Conservation (phyloP, 2,329 filamentous ascomycete species). For the Pseudogymnoascus sp. region DNA sequence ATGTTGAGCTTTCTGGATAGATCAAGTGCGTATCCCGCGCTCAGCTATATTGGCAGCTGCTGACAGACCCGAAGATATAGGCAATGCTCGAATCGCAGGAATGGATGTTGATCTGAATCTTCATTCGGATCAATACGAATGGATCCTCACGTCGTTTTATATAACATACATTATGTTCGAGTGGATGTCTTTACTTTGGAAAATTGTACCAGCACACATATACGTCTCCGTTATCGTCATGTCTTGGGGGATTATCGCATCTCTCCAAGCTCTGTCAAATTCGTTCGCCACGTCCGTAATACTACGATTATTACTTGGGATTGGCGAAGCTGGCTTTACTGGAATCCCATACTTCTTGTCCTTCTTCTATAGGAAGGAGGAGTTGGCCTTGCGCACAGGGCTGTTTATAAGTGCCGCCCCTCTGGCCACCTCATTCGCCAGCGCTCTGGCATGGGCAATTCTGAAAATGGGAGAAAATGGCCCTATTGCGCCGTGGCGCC, state of each 20-base stretch:
- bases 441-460: slow-evolving; percentile 71
- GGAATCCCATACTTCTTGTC: slow-evolving; percentile 57
- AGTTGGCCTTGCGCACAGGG: slow-evolving; percentile 77
- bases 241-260: slow-evolving; percentile 73
- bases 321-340: slow-evolving; percentile 58
- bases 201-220: slow-evolving; percentile 51
- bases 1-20: slow-evolving; percentile 80
- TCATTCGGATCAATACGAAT: slow-evolving; percentile 47
- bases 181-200: slow-evolving; percentile 58
- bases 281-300: slow-evolving; percentile 54
- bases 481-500: slow-evolving; percentile 75
- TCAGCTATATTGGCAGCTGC: neutral
- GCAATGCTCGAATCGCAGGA: slow-evolving; percentile 56
- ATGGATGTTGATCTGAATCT: slow-evolving; percentile 53
- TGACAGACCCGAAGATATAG: slow-evolving; percentile 42
- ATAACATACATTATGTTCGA: slow-evolving; percentile 56
- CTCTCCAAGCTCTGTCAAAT: slow-evolving; percentile 59
- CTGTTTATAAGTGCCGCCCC: slow-evolving; percentile 81
- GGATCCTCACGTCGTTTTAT: slow-evolving; percentile 55
- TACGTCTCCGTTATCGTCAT: slow-evolving; percentile 57
- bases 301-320: slow-evolving; percentile 49
- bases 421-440: slow-evolving; percentile 74
- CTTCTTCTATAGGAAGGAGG: slow-evolving; percentile 57
- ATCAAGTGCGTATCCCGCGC: slow-evolving; percentile 53
- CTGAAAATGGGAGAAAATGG: slow-evolving; percentile 56